phyloP scores from a whole-genome alignment of 768 basidiomycete genomes.

The Lactarius sp. region DNA sequence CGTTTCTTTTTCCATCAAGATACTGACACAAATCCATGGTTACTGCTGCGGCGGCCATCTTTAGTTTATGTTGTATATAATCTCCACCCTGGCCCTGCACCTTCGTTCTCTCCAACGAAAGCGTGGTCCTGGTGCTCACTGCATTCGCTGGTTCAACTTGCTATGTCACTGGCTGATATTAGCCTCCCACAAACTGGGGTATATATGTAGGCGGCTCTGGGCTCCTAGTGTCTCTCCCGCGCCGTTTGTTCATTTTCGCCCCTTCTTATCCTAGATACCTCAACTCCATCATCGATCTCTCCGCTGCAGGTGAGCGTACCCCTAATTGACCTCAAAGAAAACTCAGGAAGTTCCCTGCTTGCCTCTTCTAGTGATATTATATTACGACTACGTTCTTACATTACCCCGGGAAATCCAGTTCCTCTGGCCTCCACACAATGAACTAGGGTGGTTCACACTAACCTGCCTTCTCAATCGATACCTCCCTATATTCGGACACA shows the following conservation, averaged over 20 bases:
- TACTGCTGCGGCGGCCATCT: no score
- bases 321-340: background rate
- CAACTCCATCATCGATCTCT: background rate
- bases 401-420: no score
- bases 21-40: no score
- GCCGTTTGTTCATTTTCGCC: background rate
- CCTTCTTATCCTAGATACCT: background rate
- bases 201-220: background rate
- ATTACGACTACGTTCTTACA: no score
- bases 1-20: no score
- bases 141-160: slow-evolving; percentile 1
- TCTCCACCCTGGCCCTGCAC: no score
- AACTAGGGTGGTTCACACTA: no score
- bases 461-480: no score
- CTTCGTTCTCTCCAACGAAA: background rate
- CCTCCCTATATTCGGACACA: no score
- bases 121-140: no score
- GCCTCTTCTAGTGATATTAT: slow-evolving; percentile 26
- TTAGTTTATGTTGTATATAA: no score
- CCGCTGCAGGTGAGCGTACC: slow-evolving; percentile 1
- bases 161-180: slow-evolving; percentile 7
- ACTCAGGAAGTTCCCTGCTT: background rate
- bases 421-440: no score
- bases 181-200: background rate
- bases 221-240: background rate